Percentiles rank a stretch among this genome's conserved stretches.
Evolutionary conservation across 2,329 filamentous ascomycete genomes (phyloP).

Genomic region (Beauveria brongniartii): DNA sequence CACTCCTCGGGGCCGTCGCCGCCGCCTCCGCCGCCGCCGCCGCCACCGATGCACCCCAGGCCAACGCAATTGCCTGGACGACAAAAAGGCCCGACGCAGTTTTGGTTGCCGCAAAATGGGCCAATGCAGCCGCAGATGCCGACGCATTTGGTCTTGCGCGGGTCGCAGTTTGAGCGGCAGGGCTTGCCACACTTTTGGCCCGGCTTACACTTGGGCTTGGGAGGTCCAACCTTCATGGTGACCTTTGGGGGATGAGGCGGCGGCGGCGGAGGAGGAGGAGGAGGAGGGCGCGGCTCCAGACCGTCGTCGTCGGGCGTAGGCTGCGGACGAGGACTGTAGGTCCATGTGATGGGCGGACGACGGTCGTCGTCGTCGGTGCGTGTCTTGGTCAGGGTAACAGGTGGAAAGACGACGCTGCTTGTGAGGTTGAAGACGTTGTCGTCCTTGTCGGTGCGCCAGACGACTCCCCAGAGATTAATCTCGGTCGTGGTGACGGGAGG

Average conservation of each 20-base stretch:
- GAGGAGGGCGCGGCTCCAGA: not conserved
- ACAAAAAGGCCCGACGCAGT: not conserved
- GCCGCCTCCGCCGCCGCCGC: not conserved
- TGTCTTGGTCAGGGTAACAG: not conserved
- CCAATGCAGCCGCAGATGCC: not conserved
- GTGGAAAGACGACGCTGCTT: not conserved
- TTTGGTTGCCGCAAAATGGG: not conserved
- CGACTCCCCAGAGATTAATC: not conserved
- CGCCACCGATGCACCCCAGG: not conserved
- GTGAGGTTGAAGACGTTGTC: not conserved
- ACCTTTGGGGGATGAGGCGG: not conserved
- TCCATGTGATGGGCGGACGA: not conserved
- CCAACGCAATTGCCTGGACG: not conserved
- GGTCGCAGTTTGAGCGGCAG: not conserved
- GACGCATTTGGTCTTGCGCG: not conserved
- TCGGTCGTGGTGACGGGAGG: not conserved
- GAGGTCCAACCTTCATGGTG: not conserved
- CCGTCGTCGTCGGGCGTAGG: not conserved
- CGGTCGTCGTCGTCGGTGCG: not conserved
- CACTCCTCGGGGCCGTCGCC: not conserved
- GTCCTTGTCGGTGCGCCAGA: not conserved
- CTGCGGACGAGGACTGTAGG: not conserved
- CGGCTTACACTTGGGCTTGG: not conserved
- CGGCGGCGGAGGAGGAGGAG: not conserved
- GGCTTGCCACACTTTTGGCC: not conserved